These are phyloP conservation scores for Mediolabrus comicus DNA, from an alignment of 108 stramenopile genomes.

Conservation along the genomic window DNA sequence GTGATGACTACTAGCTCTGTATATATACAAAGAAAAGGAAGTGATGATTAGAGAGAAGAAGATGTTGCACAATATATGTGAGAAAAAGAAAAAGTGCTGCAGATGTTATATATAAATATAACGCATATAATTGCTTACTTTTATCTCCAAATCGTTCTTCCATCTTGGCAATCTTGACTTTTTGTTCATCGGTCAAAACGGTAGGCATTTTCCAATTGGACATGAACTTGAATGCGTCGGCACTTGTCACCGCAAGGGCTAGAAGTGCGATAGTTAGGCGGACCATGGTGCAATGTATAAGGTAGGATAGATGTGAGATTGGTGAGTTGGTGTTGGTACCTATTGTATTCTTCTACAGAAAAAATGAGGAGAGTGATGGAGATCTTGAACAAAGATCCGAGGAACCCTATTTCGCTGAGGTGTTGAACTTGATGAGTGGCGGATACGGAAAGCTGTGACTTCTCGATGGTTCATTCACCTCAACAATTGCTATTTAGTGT, in stretches of 20 bases:
- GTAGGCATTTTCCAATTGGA: constrained; percentile 67
- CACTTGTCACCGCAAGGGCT: constrained; percentile 27
- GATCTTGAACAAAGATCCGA: not conserved
- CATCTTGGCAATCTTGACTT: constrained; percentile 52
- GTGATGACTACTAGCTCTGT: constrained; percentile 89
- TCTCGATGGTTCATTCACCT: not conserved
- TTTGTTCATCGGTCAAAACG: constrained; percentile 52
- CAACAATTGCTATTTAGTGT: too few species aligned
- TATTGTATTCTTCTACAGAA: not conserved
- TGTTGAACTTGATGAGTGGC: not conserved
- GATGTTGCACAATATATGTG: not conserved
- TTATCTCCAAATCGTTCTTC: constrained; percentile 76
- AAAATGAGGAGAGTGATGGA: not conserved
- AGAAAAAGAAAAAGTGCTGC: not conserved
- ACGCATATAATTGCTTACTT: constrained; percentile 61
- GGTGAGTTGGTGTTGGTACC: not conserved
- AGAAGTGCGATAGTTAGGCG: constrained; percentile 29
- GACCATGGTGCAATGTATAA: constrained; percentile 3
- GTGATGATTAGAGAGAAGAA: not conserved
- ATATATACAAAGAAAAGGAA: not conserved
- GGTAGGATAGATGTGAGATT: not conserved
- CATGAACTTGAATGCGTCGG: constrained; percentile 75
- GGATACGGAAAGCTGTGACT: not conserved
- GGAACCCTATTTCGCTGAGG: constrained; percentile 1
- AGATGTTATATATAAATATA: not conserved